phyloP scores from a whole-genome alignment of 345 rosid species.

The Atalantia buxifolia region DNA sequence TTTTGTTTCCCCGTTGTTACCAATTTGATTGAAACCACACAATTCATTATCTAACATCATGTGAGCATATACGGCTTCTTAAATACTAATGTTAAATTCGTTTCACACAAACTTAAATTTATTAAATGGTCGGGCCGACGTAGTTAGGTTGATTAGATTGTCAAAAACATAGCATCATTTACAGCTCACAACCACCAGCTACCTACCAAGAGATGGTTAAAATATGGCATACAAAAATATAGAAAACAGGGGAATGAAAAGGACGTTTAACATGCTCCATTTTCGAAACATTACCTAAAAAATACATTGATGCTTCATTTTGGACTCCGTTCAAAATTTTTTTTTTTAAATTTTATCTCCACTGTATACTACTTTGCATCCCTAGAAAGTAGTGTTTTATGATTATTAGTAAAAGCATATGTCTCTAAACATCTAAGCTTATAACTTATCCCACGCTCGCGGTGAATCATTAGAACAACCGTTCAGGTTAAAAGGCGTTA shows the following conservation, averaged over 20 bases:
- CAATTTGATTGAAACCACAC: neutral
- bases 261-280: neutral
- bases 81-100: neutral
- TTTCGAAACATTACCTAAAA: neutral
- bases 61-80: neutral
- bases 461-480: neutral
- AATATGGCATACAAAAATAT: neutral
- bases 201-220: conserved; percentile 1
- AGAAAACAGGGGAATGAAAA: neutral
- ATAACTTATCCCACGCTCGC: neutral
- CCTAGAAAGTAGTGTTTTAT: neutral
- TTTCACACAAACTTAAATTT: neutral
- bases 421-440: neutral
- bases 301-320: neutral
- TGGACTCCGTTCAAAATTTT: neutral
- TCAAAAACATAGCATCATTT: conserved; percentile 7
- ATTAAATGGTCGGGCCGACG: neutral
- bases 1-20: neutral
- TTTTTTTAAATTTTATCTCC: too few relatives aligned
- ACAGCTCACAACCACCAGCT: conserved; percentile 11
- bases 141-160: neutral
- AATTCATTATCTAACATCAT: too few relatives aligned
- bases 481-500: neutral
- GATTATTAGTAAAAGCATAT: too few relatives aligned
- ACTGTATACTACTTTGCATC: neutral